These are phyloP conservation scores for Heritiera fomes DNA, from an alignment of 345 rosid genomes.

Conservation along the genomic window DNA sequence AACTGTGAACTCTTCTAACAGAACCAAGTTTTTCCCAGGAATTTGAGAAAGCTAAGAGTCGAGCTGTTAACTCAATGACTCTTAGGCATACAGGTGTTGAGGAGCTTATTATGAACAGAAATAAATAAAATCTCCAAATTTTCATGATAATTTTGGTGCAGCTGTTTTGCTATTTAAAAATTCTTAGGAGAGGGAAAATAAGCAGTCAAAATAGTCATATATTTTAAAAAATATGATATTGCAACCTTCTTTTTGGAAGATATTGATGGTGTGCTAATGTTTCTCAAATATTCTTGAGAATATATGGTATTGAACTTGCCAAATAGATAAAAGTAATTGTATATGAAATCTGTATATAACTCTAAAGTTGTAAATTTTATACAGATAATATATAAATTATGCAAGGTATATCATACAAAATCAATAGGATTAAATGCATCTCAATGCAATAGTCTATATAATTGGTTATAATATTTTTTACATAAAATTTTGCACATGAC, in stretches of 20 bases:
- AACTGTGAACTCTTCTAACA: background rate
- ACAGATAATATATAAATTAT: background rate
- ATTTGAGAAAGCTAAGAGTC: background rate
- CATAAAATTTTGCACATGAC: background rate
- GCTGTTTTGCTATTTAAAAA: background rate
- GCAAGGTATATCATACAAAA: slow-evolving; percentile 1
- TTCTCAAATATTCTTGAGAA: background rate
- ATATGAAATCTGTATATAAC: background rate
- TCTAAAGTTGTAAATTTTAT: background rate
- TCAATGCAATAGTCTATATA: background rate
- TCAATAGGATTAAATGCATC: background rate
- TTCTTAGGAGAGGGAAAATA: background rate
- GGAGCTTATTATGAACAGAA: background rate
- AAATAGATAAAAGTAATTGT: background rate
- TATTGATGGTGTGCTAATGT: background rate
- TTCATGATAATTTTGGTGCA: no score
- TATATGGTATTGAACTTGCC: background rate
- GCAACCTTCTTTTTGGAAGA: background rate
- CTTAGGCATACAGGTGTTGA: background rate
- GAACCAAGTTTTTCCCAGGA: background rate
- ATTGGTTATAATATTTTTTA: background rate
- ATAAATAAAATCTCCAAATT: background rate
- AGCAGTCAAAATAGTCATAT: background rate
- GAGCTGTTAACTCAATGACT: background rate
- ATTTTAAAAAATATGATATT: background rate